Evolutionary conservation across 2,329 filamentous ascomycete species (phyloP).

Genomic region (Blumeria graminis): DNA sequence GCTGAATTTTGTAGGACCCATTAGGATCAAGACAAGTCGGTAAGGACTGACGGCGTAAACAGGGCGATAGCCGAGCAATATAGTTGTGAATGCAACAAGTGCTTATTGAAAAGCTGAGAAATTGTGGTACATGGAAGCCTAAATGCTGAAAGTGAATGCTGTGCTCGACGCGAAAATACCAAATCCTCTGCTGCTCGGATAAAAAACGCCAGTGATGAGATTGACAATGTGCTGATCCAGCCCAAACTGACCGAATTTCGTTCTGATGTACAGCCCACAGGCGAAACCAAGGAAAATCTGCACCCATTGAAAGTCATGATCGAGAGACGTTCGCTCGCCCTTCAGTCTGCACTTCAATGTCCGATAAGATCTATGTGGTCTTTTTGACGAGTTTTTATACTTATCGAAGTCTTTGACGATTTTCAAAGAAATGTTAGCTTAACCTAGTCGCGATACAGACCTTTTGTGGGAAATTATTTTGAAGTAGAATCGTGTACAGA

Average conservation of each 20-base stretch:
- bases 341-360: no score
- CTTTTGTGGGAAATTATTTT: no score
- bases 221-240: conserved; percentile 12
- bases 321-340: conserved; percentile 1
- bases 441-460: no score
- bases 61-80: conserved; percentile 12
- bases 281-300: conserved; percentile 15
- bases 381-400: no score
- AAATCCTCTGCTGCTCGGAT: conserved; percentile 14
- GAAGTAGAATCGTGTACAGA: no score
- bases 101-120: conserved; percentile 13
- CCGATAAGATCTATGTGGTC: no score
- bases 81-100: conserved; percentile 11
- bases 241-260: conserved; percentile 14
- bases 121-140: conserved; percentile 17
- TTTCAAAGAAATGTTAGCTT: no score
- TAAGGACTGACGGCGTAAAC: conserved; percentile 15
- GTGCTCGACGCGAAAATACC: conserved; percentile 13
- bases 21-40: conserved; percentile 15
- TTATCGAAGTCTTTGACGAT: no score
- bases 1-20: conserved; percentile 12
- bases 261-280: conserved; percentile 12
- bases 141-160: conserved; percentile 14
- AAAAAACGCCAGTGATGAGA: conserved; percentile 10
- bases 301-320: conserved; percentile 14